Base-by-base conservation (phyloP, 768 basidiomycete genomes). In the Kwoniella sp. region DNA sequence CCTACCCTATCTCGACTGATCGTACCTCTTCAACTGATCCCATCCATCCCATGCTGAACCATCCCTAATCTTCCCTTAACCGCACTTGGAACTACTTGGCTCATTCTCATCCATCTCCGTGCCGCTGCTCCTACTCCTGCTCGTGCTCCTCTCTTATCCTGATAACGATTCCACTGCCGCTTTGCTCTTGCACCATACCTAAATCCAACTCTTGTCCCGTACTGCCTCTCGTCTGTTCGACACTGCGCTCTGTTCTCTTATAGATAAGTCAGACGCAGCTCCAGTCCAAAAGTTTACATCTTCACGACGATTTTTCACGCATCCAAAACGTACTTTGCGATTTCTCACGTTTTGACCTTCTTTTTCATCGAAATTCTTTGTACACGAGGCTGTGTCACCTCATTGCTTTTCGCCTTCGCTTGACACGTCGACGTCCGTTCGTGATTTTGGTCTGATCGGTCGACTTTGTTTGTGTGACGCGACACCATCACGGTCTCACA, bases 361-460 rank as follows among this genome's bases (percentile, higher is more conserved):
- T 45, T 45, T 17, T 45, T 45, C n/a, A n/a, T n/a, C n/a, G 41
- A 45, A 9, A 20, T 45, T 45, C 41, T 45, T 17, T 45, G 41
- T 45, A 45, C 41, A 45, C 41, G 41, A 45, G 41, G 41, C 41
- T 45, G 41, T 45, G 41, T 45, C 41, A 45, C 41, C 41, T 45
- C 20, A 17, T 45, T 45, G 41, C 41, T 45, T 45, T 17, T 45
- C 41, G 41, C 8, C 17, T 45, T 20, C 17, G 11, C 41, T 45
- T 17, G 15, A 45, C 41, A 45, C 41, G 41, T 20, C 5, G 34
- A 37, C 41, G 41, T 45, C 41, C 41, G n/a, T n/a, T n/a, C n/a
- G n/a, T n/a, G n/a, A 34, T 45, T 3, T 45, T 17, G 4, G 41
- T 45, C 41, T 45, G 41, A 45, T 45, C 41, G 41, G 9, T 20